Base-by-base conservation (phyloP, 768 basidiomycete species). In the Mycena capillaripes region DNA sequence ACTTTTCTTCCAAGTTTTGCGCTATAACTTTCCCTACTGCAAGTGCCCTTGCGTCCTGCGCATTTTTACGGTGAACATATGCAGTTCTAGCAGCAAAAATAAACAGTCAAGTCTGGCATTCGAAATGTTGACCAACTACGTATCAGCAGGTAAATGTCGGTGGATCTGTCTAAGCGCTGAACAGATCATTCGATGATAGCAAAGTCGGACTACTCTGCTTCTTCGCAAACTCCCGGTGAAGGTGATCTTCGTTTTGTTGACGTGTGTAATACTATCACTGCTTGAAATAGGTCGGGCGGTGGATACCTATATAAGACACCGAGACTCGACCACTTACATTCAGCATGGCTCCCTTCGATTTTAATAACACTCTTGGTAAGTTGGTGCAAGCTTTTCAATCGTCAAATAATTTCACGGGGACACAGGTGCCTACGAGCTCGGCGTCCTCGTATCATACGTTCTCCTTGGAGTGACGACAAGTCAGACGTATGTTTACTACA, bases 381-480 rank as follows among this genome's bases (percentile, higher is more conserved):
- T n/a, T 4, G 16, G 11, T 29, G 12, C 21, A n/a, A 21, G 10
- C 3, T 40, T 42, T 16, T 23, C 14, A n/a, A 42, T 40, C 34
- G 2, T 19, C 60, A 30, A 4, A 19, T 30, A 19, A 19, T 9
- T n/a, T 55, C n/a, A n/a, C n/a, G n/a, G n/a, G n/a, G n/a, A n/a
- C n/a, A 9, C 19, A 68, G 66, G 66, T 30, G 66, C 66, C 44
- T 68, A 68, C 48, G 66, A 68, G 42, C 27, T 68, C 44, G 66
- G 58, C 4, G 58, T 60, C 1, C 58, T 68, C 34, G 44, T 44
- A 42, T 59, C 57, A 4, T 68, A 50, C 29, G 29, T 36, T 14
- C 66, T 68, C 19, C 27, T 68, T 23, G 66, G 66, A 0, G 58
- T 68, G 44, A 68, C 66, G 0, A 59, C 58, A 2, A 59, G 32